A percentile compares a stretch with the other conserved stretches of the same genome.
Evolutionary conservation across 225 moss, liverwort and hornwort species (phyloP).

Genomic region (Neckera pumila): DNA sequence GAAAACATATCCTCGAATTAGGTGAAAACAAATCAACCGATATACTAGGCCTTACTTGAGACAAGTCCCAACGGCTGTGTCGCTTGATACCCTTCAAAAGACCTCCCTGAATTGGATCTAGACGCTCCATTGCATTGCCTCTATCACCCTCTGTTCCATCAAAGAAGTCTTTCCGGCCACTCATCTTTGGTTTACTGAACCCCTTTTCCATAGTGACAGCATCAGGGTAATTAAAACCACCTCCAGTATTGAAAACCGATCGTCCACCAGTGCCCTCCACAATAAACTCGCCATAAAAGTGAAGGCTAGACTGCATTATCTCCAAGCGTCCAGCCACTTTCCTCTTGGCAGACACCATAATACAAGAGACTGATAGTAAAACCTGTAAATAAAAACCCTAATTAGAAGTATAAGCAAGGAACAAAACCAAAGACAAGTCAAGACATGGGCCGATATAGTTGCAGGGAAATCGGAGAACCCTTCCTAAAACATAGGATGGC

Average conservation of each 20-base stretch:
- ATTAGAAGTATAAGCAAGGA: background rate
- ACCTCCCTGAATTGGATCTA: slow-evolving; percentile 50
- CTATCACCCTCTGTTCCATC: slow-evolving; percentile 44
- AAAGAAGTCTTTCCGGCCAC: slow-evolving; percentile 29
- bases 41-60: slow-evolving; percentile 36
- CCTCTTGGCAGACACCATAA: slow-evolving; percentile 62
- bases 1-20: background rate
- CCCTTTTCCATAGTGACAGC: slow-evolving; percentile 32
- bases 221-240: slow-evolving; percentile 60
- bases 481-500: background rate
- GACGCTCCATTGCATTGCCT: slow-evolving; percentile 55
- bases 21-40: background rate
- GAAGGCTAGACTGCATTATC: slow-evolving; percentile 64
- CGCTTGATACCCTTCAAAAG: slow-evolving; percentile 51
- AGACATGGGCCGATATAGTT: background rate
- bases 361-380: slow-evolving; percentile 52
- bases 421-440: background rate
- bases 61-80: slow-evolving; percentile 76
- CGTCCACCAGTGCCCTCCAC: slow-evolving; percentile 71
- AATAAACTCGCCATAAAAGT: slow-evolving; percentile 72
- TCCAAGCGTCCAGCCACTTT: slow-evolving; percentile 76
- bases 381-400: slow-evolving; percentile 28
- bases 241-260: slow-evolving; percentile 37
- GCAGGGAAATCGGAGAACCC: background rate
- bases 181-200: slow-evolving; percentile 42